Evolutionary conservation across 2,329 filamentous ascomycete species (phyloP), one percentile per base, ranked within the genome.

Genomic region (Penicillium digitatum): DNA sequence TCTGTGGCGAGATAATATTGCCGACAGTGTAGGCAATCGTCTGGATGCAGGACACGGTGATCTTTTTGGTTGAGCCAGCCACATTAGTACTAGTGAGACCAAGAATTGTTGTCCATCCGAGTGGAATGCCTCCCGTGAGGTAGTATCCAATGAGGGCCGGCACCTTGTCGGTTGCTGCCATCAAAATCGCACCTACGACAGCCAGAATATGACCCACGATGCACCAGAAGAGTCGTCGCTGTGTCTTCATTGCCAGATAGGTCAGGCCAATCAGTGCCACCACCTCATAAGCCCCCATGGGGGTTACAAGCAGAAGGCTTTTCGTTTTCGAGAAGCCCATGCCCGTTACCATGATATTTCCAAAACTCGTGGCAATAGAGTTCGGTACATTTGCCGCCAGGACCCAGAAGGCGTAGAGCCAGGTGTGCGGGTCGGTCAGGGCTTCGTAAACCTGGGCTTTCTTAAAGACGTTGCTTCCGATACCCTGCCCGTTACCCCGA

Each of bases 1-100:
- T 76, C 51, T 76, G 74, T 1, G 74, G 75, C 0, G 67, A 70
- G 45, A 77, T 75, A 52, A 76, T 76, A 50, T 77, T 77, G 18
- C 74, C 75, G 10, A 75, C 66, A 0, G 68, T 71, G 51, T 75
- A 74, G 2, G 67, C 68, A n/a, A 73, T 69, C 3, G 66, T 68
- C 18, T 68, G 62, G 54, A 73, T 67, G n/a, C 63, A 66, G 9
- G 66, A 64, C 8, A 73, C 69, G 6, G 70, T 72, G 12, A 71
- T 62, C 46, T 73, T 73, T 62, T 74, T 73, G 0, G 71, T 73
- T 4, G 66, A 72, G 8, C 72, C 71, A 1, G 69, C 69, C 5
- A 71, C 64, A 38, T 73, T 73, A n/a, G 66, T 70, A 31, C 69
- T 71, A 35, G 70, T 70, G 5, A 75, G 60, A 0, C 69, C 70